Evolutionary conservation across 2,329 filamentous ascomycete species (phyloP).

Genomic region (Exophiala bonariae): DNA sequence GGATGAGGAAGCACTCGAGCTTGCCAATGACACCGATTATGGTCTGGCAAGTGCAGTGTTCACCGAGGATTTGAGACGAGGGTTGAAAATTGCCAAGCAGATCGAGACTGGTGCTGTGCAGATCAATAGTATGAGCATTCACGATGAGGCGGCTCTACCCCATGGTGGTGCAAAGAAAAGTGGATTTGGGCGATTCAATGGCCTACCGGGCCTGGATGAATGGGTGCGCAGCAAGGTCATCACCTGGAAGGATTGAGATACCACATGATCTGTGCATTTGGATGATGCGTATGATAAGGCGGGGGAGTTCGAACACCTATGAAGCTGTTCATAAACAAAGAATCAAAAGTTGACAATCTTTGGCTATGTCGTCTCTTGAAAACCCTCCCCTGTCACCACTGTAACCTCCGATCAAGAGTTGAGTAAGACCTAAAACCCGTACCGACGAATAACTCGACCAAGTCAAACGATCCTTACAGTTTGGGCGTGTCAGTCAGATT

Average conservation of each 20-base stretch:
- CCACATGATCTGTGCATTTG: neutral
- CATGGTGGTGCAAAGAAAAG: constrained; percentile 69
- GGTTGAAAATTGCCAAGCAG: constrained; percentile 59
- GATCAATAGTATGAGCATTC: constrained; percentile 45
- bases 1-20: constrained; percentile 65
- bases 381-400: too few species aligned
- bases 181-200: constrained; percentile 64
- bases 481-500: constrained; percentile 82
- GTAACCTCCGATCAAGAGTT: too few species aligned
- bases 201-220: constrained; percentile 55
- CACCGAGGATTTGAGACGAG: constrained; percentile 64
- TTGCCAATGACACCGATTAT: constrained; percentile 82
- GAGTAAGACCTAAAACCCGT: too few species aligned
- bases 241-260: constrained; percentile 53
- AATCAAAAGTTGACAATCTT: too few species aligned
- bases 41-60: constrained; percentile 72
- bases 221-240: constrained; percentile 66
- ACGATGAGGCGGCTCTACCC: constrained; percentile 64
- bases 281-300: neutral
- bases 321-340: too few species aligned
- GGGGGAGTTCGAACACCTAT: too few species aligned
- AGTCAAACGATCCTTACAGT: too few species aligned
- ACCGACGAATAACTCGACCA: too few species aligned
- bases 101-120: constrained; percentile 58
- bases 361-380: neutral